Evolutionary conservation across 2,329 filamentous ascomycete genomes (phyloP).

Genomic region (Emericellopsis cladophorae): DNA sequence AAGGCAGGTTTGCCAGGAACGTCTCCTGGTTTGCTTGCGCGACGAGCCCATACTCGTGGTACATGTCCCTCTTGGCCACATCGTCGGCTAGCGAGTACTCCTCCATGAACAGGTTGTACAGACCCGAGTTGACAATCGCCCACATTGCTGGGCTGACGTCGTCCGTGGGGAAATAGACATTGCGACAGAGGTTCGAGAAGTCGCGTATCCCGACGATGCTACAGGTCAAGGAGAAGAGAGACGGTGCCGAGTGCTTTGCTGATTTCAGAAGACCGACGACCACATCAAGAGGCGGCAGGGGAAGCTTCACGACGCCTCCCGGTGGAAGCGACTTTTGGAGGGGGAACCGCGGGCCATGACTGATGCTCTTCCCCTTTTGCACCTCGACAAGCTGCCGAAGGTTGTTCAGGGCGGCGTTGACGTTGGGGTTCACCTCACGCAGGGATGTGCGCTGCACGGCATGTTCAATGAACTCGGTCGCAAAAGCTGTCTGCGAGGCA

Average conservation of each 20-base stretch:
- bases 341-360: constrained; percentile 29
- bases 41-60: constrained; percentile 22
- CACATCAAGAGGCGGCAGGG: constrained; percentile 38
- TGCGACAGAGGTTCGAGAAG: constrained; percentile 34
- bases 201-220: constrained; percentile 34
- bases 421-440: constrained; percentile 31
- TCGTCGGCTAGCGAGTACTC: constrained; percentile 23
- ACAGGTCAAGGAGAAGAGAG: constrained; percentile 36
- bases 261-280: constrained; percentile 33
- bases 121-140: constrained; percentile 33
- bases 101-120: constrained; percentile 37
- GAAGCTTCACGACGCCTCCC: constrained; percentile 35
- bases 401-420: constrained; percentile 36
- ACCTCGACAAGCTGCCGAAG: constrained; percentile 39
- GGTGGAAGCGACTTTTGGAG: constrained; percentile 30
- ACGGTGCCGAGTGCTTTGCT: constrained; percentile 26
- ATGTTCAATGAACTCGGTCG: constrained; percentile 39
- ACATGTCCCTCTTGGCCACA: constrained; percentile 17
- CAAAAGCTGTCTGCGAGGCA: constrained; percentile 38
- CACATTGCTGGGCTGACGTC: constrained; percentile 36
- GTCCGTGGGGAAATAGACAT: constrained; percentile 38
- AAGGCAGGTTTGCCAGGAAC: constrained; percentile 34
- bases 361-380: constrained; percentile 27
- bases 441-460: constrained; percentile 35
- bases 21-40: constrained; percentile 38